These are phyloP conservation scores for Cenchrus purpureus DNA, from an alignment of 176 grass and related monocot species.

Conservation along the genomic window DNA sequence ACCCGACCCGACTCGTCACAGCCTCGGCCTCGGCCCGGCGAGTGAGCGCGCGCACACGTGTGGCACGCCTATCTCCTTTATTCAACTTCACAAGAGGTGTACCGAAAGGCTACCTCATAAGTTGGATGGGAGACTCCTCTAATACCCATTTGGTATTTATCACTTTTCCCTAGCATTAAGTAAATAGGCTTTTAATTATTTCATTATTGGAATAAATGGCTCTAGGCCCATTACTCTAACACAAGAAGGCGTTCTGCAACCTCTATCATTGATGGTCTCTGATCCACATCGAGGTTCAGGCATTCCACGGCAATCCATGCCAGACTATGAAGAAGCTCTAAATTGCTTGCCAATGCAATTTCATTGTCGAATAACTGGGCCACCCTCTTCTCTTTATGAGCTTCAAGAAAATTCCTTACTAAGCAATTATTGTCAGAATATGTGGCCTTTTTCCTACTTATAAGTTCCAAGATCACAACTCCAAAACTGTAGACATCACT, in stretches of 20 bases:
- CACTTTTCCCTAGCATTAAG: too few relatives aligned
- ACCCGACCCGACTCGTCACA: too few relatives aligned
- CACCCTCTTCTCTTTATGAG: neutral
- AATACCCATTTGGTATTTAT: too few relatives aligned
- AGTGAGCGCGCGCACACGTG: too few relatives aligned
- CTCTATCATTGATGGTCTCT: neutral
- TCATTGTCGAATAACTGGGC: neutral
- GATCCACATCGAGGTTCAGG: neutral
- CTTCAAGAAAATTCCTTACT: neutral
- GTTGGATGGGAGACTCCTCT: too few relatives aligned
- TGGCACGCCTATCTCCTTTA: too few relatives aligned
- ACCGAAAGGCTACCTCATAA: too few relatives aligned
- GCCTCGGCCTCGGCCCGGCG: too few relatives aligned
- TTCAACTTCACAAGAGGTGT: too few relatives aligned
- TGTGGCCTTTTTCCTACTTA: neutral
- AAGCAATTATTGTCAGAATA: neutral
- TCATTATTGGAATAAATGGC: too few relatives aligned
- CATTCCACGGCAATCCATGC: neutral
- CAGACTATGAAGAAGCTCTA: neutral
- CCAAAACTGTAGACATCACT: conserved; percentile 10
- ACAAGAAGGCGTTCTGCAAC: neutral
- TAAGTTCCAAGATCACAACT: conserved; percentile 4
- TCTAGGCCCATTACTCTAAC: too few relatives aligned
- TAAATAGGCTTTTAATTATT: too few relatives aligned
- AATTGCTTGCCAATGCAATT: neutral